These are phyloP conservation scores for Cyberlindnera mrakii DNA, from an alignment of 805 yeast species.

Conservation along the genomic window DNA sequence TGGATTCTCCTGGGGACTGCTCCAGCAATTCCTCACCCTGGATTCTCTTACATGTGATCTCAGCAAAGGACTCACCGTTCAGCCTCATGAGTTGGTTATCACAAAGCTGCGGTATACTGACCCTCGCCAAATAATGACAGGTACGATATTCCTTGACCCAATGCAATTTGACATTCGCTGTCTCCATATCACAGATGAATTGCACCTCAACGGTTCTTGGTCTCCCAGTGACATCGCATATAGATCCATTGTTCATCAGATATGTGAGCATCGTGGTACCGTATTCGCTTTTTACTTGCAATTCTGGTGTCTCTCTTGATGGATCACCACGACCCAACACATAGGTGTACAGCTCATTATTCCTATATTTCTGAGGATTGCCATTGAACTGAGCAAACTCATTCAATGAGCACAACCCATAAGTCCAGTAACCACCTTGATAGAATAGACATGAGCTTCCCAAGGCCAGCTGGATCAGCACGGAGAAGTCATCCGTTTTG, in stretches of 20 bases:
- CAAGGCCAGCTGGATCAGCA: conserved; percentile 1
- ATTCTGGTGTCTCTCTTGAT: background rate
- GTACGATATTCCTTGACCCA: conserved; percentile 17
- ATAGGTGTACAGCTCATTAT: background rate
- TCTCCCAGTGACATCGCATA: conserved; percentile 22
- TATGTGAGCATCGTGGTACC: conserved; percentile 6
- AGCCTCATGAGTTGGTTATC: background rate
- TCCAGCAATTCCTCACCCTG: background rate
- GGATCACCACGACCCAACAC: background rate
- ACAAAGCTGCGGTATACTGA: conserved; percentile 13
- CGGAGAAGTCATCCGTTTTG: background rate
- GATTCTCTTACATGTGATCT: conserved; percentile 3
- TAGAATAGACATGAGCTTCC: background rate
- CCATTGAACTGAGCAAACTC: conserved; percentile 17
- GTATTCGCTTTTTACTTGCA: conserved; percentile 6
- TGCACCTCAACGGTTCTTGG: conserved; percentile 19
- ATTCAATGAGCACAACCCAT: conserved; percentile 3
- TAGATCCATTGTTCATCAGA: conserved; percentile 13
- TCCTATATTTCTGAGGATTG: background rate
- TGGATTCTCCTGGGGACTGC: background rate
- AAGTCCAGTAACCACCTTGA: conserved; percentile 13
- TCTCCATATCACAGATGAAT: conserved; percentile 17
- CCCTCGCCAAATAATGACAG: conserved; percentile 18
- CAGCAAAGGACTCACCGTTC: conserved; percentile 1
- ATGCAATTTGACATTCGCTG: background rate